These are phyloP conservation scores for Pelargonium fulgidum DNA, from an alignment of 441 rosid genomes.

Conservation along the genomic window DNA sequence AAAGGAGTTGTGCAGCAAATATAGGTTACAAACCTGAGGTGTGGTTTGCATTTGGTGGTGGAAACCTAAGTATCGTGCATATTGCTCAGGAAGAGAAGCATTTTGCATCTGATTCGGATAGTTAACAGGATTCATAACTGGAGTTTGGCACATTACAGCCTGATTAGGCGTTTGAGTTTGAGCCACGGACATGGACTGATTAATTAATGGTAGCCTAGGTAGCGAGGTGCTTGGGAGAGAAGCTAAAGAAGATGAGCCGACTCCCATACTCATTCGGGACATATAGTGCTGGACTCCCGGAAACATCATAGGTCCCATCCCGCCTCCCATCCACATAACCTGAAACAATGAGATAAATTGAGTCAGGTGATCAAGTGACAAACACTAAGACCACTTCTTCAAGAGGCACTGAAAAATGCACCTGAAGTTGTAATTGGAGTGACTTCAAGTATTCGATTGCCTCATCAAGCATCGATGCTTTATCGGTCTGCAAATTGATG, in stretches of 20 bases:
- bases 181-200: constrained; percentile 33
- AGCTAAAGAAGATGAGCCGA: constrained; percentile 34
- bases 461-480: constrained; percentile 72
- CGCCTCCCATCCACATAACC: constrained; percentile 73
- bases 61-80: constrained; percentile 42
- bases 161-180: constrained; percentile 36
- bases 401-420: constrained; percentile 7
- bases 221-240: constrained; percentile 34
- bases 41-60: constrained; percentile 44
- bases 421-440: constrained; percentile 65
- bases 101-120: constrained; percentile 39
- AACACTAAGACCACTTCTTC: not conserved
- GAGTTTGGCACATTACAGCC: constrained; percentile 31
- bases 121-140: constrained; percentile 30
- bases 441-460: constrained; percentile 61
- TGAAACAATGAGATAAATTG: constrained; percentile 21
- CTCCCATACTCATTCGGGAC: constrained; percentile 49
- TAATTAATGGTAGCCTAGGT: constrained; percentile 37
- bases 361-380: constrained; percentile 7
- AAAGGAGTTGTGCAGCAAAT: not conserved
- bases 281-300: constrained; percentile 51
- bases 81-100: constrained; percentile 36
- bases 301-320: constrained; percentile 66
- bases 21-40: constrained; percentile 41
- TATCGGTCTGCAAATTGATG: constrained; percentile 45